Conservation (phyloP, 352 stramenopile species). For the Globisporangium barbulae region DNA sequence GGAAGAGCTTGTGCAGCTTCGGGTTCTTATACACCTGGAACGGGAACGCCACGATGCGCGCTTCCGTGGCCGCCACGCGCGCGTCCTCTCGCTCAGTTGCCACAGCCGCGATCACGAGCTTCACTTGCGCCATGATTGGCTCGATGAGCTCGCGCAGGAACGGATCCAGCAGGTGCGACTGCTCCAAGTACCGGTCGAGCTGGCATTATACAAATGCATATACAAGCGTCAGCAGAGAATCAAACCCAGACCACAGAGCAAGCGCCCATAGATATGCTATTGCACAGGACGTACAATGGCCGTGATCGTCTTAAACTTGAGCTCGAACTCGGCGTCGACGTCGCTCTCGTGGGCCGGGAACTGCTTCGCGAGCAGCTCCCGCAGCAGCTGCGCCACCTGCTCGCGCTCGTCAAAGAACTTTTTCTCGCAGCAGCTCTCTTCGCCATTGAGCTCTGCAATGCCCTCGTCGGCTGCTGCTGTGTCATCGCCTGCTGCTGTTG, state of each 20-base stretch:
- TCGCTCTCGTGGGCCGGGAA: slow-evolving; percentile 34
- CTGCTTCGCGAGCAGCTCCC: slow-evolving; percentile 27
- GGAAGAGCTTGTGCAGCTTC: slow-evolving; percentile 83
- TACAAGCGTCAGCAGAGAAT: slow-evolving; percentile 2
- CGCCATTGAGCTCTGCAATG: neutral
- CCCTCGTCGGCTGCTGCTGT: neutral
- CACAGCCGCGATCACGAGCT: slow-evolving; percentile 48
- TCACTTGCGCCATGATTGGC: slow-evolving; percentile 58
- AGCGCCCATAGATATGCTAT: neutral
- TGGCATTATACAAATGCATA: slow-evolving; percentile 15
- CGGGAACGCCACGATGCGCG: slow-evolving; percentile 44
- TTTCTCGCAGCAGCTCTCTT: slow-evolving; percentile 31
- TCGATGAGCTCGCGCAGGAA: slow-evolving; percentile 79
- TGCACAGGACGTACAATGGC: slow-evolving; percentile 39
- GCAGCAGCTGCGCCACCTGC: slow-evolving; percentile 41
- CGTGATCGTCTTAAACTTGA: slow-evolving; percentile 35
- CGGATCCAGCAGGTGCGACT: slow-evolving; percentile 88
- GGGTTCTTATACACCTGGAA: slow-evolving; percentile 75
- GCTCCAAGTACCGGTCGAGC: slow-evolving; percentile 88
- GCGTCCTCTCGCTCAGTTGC: slow-evolving; percentile 20
- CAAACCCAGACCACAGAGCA: neutral
- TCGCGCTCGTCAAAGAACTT: slow-evolving; percentile 70
- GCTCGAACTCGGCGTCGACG: slow-evolving; percentile 42
- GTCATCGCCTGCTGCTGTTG: neutral
- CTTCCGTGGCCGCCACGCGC: neutral